A percentile compares a stretch with the other conserved stretches of the same genome.
These are phyloP conservation scores for Moesziomyces parantarcticus DNA, from an alignment of 1,284 basidiomycete genomes.

Conservation along the genomic window DNA sequence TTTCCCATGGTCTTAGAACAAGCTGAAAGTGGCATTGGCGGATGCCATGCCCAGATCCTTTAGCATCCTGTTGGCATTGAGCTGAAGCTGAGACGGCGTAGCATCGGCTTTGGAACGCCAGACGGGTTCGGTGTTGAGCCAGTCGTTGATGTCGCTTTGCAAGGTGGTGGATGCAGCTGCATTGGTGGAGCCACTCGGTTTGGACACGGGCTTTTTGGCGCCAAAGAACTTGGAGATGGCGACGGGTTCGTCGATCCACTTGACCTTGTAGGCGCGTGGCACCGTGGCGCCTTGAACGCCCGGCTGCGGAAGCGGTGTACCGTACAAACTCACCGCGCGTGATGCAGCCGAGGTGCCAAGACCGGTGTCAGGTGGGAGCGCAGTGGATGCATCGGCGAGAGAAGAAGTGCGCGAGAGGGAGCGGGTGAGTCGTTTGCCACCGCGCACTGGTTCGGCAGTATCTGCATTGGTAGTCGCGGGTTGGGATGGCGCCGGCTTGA, in stretches of 20 bases:
- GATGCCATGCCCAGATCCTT: slow-evolving; percentile 21
- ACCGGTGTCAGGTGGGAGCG: not conserved
- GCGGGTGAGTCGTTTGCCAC: slow-evolving; percentile 18
- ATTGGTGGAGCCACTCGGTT: not conserved
- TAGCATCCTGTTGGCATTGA: slow-evolving; percentile 18
- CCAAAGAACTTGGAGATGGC: slow-evolving; percentile 52
- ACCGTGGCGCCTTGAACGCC: slow-evolving; percentile 9
- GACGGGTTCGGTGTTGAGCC: slow-evolving; percentile 20
- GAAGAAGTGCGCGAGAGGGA: slow-evolving; percentile 24
- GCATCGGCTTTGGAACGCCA: slow-evolving; percentile 4
- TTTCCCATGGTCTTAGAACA: not conserved
- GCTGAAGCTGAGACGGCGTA: slow-evolving; percentile 2
- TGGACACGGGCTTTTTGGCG: slow-evolving; percentile 12
- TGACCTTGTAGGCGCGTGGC: slow-evolving; percentile 38
- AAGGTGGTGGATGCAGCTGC: slow-evolving; percentile 7
- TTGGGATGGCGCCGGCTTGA: slow-evolving; percentile 11
- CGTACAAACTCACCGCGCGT: slow-evolving; percentile 25
- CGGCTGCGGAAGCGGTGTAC: slow-evolving; percentile 25
- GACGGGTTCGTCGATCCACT: slow-evolving; percentile 54
- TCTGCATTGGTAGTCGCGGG: not conserved
- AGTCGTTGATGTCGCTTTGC: slow-evolving; percentile 29
- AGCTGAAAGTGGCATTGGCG: slow-evolving; percentile 11
- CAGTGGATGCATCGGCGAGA: not conserved
- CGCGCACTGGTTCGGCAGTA: not conserved
- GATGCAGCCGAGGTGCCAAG: too few relatives aligned